phyloP scores from a whole-genome alignment of 1,284 basidiomycete species.

The Ustilago xerochloae region DNA sequence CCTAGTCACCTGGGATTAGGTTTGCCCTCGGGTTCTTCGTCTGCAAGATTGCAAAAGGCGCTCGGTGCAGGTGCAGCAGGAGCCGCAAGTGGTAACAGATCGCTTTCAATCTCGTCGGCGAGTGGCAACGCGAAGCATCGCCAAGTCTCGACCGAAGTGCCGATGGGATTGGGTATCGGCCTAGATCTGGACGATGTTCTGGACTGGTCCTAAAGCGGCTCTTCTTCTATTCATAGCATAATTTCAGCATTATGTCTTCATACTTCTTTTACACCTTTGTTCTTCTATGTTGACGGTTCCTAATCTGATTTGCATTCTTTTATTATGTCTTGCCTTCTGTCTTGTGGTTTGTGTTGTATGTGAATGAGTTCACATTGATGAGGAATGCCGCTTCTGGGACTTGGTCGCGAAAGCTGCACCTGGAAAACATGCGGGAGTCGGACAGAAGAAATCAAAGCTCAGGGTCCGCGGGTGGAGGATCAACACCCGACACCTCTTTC shows the following conservation, averaged over 20 bases:
- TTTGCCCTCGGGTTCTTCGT: constrained; percentile 25
- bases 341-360: background rate
- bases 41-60: constrained; percentile 29
- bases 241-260: no score
- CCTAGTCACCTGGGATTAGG: constrained; percentile 41
- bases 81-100: constrained; percentile 13
- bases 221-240: background rate
- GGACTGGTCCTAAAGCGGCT: constrained; percentile 29
- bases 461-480: constrained; percentile 3
- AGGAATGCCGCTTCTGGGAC: no score
- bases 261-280: constrained; percentile 1
- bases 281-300: no score
- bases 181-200: constrained; percentile 52
- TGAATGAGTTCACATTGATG: background rate
- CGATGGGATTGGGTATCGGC: constrained; percentile 47
- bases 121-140: constrained; percentile 28
- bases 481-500: background rate
- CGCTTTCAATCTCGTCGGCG: constrained; percentile 24
- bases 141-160: constrained; percentile 41
- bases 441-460: constrained; percentile 18
- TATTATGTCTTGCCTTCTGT: background rate
- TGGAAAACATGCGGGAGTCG: constrained; percentile 21
- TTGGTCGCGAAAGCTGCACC: no score
- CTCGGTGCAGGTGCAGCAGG: constrained; percentile 15
- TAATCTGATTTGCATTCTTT: no score